Conservation (phyloP, 805 yeast genomes). For the Candida chilensis region DNA sequence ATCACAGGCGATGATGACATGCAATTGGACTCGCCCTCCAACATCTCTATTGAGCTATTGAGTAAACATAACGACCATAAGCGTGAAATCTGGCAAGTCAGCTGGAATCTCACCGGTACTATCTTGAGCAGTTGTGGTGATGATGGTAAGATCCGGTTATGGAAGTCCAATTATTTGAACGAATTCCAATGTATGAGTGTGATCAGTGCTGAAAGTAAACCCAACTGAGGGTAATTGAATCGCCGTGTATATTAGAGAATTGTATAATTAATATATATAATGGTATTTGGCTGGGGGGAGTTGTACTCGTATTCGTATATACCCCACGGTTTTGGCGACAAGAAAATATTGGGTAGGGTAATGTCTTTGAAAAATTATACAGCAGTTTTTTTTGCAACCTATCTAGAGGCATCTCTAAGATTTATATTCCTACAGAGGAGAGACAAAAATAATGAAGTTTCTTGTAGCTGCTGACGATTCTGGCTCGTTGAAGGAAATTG, state of each 20-base stretch:
- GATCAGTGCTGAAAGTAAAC: too few relatives aligned
- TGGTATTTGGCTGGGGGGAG: too few relatives aligned
- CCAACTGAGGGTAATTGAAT: too few relatives aligned
- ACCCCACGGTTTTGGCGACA: too few relatives aligned
- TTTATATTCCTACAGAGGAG: too few relatives aligned
- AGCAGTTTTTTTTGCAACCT: too few relatives aligned
- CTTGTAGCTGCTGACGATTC: constrained; percentile 59
- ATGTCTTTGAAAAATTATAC: too few relatives aligned
- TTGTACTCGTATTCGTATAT: too few relatives aligned
- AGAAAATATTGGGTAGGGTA: too few relatives aligned
- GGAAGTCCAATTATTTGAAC: constrained; percentile 83
- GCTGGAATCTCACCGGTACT: constrained; percentile 93
- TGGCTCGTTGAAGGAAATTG: constrained; percentile 56
- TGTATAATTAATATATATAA: too few relatives aligned
- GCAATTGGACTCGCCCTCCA: constrained; percentile 5
- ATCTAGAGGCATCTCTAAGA: too few relatives aligned
- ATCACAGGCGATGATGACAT: constrained; percentile 1
- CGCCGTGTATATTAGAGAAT: too few relatives aligned
- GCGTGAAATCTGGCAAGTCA: constrained; percentile 92
- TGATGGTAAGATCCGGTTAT: constrained; percentile 83
- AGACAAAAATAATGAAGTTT: constrained; percentile 55
- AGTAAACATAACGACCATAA: constrained; percentile 70
- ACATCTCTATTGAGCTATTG: constrained; percentile 43
- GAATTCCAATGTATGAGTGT: constrained; percentile 91
- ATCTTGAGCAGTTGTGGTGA: constrained; percentile 91